Conservation (phyloP, 805 yeast genomes). For the Cyberlindnera xylosilytica region DNA sequence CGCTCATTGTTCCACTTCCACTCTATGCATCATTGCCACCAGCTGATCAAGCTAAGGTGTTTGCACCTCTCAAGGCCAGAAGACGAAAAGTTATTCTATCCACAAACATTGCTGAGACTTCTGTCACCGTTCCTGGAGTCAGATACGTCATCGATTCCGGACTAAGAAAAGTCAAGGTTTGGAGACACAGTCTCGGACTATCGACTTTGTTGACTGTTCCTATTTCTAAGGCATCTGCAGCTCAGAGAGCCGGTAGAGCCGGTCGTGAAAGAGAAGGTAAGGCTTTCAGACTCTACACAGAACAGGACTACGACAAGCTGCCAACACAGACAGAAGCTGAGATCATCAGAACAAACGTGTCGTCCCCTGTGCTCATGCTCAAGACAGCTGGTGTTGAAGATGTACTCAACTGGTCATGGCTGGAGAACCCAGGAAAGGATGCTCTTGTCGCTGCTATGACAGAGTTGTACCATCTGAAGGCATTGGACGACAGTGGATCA, state of each 20-base stretch:
- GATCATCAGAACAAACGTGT: constrained; percentile 79
- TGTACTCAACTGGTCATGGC: constrained; percentile 86
- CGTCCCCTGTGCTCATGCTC: constrained; percentile 79
- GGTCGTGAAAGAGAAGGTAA: constrained; percentile 96
- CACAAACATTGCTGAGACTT: constrained; percentile 97
- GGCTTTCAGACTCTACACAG: constrained; percentile 80
- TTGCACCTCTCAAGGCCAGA: constrained; percentile 57
- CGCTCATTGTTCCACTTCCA: constrained; percentile 73
- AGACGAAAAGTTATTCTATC: constrained; percentile 85
- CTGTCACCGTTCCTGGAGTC: constrained; percentile 93
- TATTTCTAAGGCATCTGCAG: constrained; percentile 89
- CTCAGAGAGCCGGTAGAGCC: constrained; percentile 98
- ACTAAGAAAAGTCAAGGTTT: constrained; percentile 85
- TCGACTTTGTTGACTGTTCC: constrained; percentile 93
- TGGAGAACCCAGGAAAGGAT: constrained; percentile 83
- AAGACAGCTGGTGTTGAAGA: constrained; percentile 83
- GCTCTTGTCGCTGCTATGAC: constrained; percentile 73
- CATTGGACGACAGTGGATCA: constrained; percentile 71
- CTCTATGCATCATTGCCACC: constrained; percentile 94
- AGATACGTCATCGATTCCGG: constrained; percentile 93
- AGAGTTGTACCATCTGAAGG: constrained; percentile 74
- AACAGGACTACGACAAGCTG: constrained; percentile 58
- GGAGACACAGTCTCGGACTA: constrained; percentile 90
- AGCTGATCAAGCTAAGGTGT: constrained; percentile 75
- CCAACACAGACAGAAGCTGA: constrained; percentile 90